Base-by-base conservation (phyloP, 352 stramenopile genomes). In the Pythium inflatum region DNA sequence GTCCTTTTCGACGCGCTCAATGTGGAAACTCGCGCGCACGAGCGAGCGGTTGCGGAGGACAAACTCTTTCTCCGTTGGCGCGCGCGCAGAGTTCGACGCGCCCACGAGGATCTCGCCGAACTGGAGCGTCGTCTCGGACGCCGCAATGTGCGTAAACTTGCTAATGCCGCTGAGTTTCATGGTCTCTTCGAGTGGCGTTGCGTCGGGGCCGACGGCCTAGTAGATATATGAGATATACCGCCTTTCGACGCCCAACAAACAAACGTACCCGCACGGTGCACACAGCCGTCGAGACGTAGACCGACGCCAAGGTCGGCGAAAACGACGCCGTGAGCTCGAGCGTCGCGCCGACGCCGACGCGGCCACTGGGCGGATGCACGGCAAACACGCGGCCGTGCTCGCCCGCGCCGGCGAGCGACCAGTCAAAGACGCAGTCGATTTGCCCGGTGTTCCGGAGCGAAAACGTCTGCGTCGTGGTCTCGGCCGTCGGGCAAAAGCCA, bases 161-260 rank as follows among this genome's bases (percentile, higher is more conserved):
- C 88, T 91, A 34, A 97, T 93, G 24, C 81, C 83, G 62, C 82
- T 94, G 53, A 97, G 79, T 70, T 97, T 97, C 81, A 97, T 93
- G 18, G 61, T 80, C 31, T 59, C 59, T 25, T 66, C 45, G 24
- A 11, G 9, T 9, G 25, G 4, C 11, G n/a, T 4, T n/a, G n/a
- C n/a, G n/a, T n/a, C n/a, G n/a, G n/a, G n/a, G n/a, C n/a, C n/a
- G n/a, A n/a, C n/a, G n/a, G n/a, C n/a, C n/a, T n/a, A n/a, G n/a
- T n/a, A n/a, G n/a, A n/a, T n/a, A n/a, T n/a, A n/a, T n/a, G n/a
- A n/a, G n/a, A n/a, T n/a, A n/a, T n/a, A n/a, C n/a, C n/a, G n/a
- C n/a, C n/a, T n/a, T n/a, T n/a, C n/a, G n/a, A n/a, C n/a, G n/a
- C n/a, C n/a, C n/a, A n/a, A n/a, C n/a, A n/a, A n/a, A n/a, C n/a